These are phyloP conservation scores for Cercophora newfieldiana DNA, from an alignment of 495 filamentous ascomycete genomes.

Conservation along the genomic window DNA sequence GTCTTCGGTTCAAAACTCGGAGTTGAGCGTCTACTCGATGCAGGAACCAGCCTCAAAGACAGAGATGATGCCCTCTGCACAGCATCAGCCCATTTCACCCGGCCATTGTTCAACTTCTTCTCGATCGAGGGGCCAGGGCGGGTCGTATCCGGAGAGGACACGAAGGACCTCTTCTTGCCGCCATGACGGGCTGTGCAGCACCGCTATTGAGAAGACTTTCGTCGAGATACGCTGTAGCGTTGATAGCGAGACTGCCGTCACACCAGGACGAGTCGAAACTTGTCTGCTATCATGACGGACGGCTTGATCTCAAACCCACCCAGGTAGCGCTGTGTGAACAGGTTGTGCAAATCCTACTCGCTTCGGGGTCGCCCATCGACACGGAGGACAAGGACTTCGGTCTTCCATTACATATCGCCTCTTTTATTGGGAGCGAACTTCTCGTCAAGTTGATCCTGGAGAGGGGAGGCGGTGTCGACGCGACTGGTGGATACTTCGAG, in stretches of 20 bases:
- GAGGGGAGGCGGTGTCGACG: neutral
- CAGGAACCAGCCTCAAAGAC: neutral
- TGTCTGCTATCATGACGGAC: neutral
- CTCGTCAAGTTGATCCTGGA: neutral
- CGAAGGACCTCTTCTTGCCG: neutral
- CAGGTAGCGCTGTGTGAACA: neutral
- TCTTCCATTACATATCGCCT: neutral
- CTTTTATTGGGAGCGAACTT: neutral
- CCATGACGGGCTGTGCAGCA: neutral
- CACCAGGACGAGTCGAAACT: neutral
- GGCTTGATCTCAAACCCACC: neutral
- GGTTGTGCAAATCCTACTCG: neutral
- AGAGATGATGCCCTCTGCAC: neutral
- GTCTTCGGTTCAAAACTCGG: neutral
- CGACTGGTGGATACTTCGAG: neutral
- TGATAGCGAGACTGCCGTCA: neutral
- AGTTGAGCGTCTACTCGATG: neutral
- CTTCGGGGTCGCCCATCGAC: neutral
- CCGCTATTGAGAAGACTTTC: neutral
- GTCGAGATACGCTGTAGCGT: neutral
- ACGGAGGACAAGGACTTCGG: neutral
- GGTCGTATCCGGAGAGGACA: neutral
- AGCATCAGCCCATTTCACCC: neutral
- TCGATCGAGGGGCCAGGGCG: neutral
- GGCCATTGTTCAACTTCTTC: neutral